Conservation (phyloP, 1,284 basidiomycete genomes). For the Ceratobasidium sp. region DNA sequence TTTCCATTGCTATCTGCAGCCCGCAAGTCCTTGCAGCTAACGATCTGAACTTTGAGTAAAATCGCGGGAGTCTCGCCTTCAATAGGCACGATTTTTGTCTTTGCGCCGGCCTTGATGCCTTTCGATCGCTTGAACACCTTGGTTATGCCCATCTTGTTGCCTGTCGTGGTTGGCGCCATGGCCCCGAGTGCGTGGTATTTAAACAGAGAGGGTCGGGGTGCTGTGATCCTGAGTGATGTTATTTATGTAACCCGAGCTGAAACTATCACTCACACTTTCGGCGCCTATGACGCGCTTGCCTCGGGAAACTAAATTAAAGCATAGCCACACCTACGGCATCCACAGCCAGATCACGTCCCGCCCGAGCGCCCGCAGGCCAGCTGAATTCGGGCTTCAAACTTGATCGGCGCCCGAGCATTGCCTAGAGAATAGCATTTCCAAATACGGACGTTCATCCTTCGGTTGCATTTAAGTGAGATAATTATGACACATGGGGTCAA, state of each 20-base stretch:
- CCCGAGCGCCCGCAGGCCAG: slow-evolving; percentile 1
- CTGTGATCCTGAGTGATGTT: slow-evolving; percentile 11
- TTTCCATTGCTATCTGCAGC: slow-evolving; percentile 74
- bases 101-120: slow-evolving; percentile 12
- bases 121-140: slow-evolving; percentile 31
- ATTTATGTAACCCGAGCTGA: slow-evolving; percentile 15
- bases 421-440: too few species aligned
- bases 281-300: slow-evolving; percentile 4
- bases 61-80: slow-evolving; percentile 75
- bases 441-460: too few species aligned
- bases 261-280: background rate
- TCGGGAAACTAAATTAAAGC: background rate
- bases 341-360: background rate
- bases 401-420: too few species aligned
- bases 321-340: background rate
- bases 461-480: too few species aligned
- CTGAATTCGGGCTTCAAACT: background rate
- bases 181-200: slow-evolving; percentile 5
- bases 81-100: slow-evolving; percentile 21
- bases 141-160: slow-evolving; percentile 37
- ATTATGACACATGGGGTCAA: too few species aligned
- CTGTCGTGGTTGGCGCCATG: slow-evolving; percentile 29
- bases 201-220: background rate
- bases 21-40: slow-evolving; percentile 72
- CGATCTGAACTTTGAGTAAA: slow-evolving; percentile 74